phyloP scores from a whole-genome alignment of 2,329 filamentous ascomycete genomes.

The Emydomyces testavorans region DNA sequence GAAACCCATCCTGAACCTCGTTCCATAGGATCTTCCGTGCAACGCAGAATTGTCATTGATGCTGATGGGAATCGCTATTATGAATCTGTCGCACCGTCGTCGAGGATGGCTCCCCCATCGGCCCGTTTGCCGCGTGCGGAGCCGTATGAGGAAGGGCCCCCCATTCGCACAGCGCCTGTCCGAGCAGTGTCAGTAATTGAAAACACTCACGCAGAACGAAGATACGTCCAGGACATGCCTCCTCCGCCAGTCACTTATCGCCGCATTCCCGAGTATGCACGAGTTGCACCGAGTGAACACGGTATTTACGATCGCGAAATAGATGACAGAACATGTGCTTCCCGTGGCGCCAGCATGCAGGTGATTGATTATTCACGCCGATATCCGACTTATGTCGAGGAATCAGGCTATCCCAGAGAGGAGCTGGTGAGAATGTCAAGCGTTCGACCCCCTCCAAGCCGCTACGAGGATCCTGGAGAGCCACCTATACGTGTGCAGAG shows the following conservation, averaged over 20 bases:
- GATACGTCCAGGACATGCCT: slow-evolving; percentile 37
- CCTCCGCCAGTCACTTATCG: slow-evolving; percentile 33
- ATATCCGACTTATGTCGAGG: slow-evolving; percentile 45
- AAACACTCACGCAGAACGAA: slow-evolving; percentile 30
- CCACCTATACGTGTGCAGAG: slow-evolving; percentile 33
- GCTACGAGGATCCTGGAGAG: slow-evolving; percentile 36
- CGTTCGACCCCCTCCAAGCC: slow-evolving; percentile 42
- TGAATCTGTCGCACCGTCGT: slow-evolving; percentile 39
- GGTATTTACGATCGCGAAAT: slow-evolving; percentile 25
- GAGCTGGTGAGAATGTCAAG: slow-evolving; percentile 47
- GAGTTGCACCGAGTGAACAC: slow-evolving; percentile 24
- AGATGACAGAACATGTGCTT: slow-evolving; percentile 27
- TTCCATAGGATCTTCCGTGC: slow-evolving; percentile 43
- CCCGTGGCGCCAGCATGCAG: slow-evolving; percentile 33
- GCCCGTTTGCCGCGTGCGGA: slow-evolving; percentile 26
- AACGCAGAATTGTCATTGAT: slow-evolving; percentile 65
- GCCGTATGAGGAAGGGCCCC: slow-evolving; percentile 26
- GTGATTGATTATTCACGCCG: slow-evolving; percentile 32
- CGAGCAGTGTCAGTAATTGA: slow-evolving; percentile 36
- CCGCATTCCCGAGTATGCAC: slow-evolving; percentile 30
- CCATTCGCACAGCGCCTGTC: slow-evolving; percentile 25
- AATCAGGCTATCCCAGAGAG: slow-evolving; percentile 45
- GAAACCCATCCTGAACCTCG: slow-evolving; percentile 31
- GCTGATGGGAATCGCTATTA: slow-evolving; percentile 72
- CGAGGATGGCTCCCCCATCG: slow-evolving; percentile 24